phyloP scores from a whole-genome alignment of 192 early-diverging fungal species.

The Glomus cerebriforme region DNA sequence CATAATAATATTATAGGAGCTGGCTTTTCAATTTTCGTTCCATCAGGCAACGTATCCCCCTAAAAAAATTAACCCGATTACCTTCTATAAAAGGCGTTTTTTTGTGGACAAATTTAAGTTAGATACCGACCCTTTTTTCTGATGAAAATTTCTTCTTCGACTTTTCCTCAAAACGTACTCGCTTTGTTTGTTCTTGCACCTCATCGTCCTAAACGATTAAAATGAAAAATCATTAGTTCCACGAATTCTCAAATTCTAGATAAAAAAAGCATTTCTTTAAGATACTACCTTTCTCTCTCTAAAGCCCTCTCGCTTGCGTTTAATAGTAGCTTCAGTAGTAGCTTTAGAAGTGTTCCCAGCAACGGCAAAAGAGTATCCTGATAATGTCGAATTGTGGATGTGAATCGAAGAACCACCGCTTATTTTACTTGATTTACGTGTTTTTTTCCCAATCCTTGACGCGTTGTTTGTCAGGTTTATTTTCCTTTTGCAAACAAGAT shows the following conservation, averaged over 20 bases:
- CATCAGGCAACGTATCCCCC: neutral
- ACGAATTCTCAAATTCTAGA: constrained; percentile 19
- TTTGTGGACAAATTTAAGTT: constrained; percentile 9
- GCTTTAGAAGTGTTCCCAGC: constrained; percentile 14
- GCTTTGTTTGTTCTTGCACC: constrained; percentile 14
- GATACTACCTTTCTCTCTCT: constrained; percentile 22
- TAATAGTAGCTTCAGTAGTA: neutral
- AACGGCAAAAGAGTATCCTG: constrained; percentile 11
- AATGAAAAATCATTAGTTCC: constrained; percentile 2
- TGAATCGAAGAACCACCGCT: constrained; percentile 22
- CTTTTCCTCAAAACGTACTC: constrained; percentile 21
- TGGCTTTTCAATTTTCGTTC: too few relatives aligned
- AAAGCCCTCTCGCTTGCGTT: constrained; percentile 24
- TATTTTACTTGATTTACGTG: constrained; percentile 24
- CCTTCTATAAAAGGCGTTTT: constrained; percentile 10
- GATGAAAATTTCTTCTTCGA: constrained; percentile 9
- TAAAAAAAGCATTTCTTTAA: constrained; percentile 12
- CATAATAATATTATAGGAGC: too few relatives aligned
- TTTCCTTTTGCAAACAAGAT: constrained; percentile 23
- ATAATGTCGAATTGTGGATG: constrained; percentile 26
- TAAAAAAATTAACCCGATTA: constrained; percentile 15
- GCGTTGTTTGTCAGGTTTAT: constrained; percentile 22
- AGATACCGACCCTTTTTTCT: constrained; percentile 13
- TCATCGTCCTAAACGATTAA: constrained; percentile 15
- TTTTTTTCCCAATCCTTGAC: constrained; percentile 27